Conservation (phyloP, 2,329 filamentous ascomycete species). For the Sordariomycetes sp. region DNA sequence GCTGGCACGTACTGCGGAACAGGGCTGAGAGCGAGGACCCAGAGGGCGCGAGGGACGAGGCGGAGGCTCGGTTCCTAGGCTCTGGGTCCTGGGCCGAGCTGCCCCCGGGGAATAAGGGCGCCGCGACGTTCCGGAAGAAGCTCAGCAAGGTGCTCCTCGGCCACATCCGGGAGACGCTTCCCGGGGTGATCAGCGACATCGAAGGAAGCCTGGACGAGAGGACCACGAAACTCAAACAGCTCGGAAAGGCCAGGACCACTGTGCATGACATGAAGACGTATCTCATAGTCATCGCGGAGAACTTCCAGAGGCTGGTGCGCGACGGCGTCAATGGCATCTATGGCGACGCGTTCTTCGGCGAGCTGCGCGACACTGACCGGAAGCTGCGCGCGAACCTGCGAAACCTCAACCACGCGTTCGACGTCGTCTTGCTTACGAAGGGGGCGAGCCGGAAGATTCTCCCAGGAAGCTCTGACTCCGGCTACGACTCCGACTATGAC, state of each 20-base stretch:
- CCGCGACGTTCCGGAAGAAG: constrained; percentile 19
- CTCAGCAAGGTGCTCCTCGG: constrained; percentile 19
- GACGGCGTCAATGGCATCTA: constrained; percentile 19
- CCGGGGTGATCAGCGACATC: constrained; percentile 15
- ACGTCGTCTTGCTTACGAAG: constrained; percentile 13
- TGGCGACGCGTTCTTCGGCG: constrained; percentile 25
- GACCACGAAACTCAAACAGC: constrained; percentile 9
- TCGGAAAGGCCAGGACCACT: constrained; percentile 12
- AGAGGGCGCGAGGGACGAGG: constrained; percentile 15
- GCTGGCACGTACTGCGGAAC: constrained; percentile 46
- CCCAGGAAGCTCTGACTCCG: neutral
- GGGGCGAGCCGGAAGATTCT: constrained; percentile 13
- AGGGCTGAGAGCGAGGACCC: constrained; percentile 19
- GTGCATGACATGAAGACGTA: constrained; percentile 18
- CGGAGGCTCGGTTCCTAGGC: constrained; percentile 21
- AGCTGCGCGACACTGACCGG: constrained; percentile 4
- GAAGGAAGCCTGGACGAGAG: constrained; percentile 12
- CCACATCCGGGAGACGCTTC: constrained; percentile 17
- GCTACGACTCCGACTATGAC: neutral
- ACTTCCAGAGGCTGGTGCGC: constrained; percentile 20
- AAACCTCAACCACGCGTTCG: constrained; percentile 18
- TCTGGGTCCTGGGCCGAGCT: constrained; percentile 15
- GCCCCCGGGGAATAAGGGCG: constrained; percentile 18
- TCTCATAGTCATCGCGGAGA: constrained; percentile 21
- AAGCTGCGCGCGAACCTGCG: constrained; percentile 20